Percentiles rank a stretch among this genome's conserved stretches.
These are phyloP conservation scores for Ceratobasidium sp. DNA, from an alignment of 1,284 basidiomycete genomes.

Conservation along the genomic window DNA sequence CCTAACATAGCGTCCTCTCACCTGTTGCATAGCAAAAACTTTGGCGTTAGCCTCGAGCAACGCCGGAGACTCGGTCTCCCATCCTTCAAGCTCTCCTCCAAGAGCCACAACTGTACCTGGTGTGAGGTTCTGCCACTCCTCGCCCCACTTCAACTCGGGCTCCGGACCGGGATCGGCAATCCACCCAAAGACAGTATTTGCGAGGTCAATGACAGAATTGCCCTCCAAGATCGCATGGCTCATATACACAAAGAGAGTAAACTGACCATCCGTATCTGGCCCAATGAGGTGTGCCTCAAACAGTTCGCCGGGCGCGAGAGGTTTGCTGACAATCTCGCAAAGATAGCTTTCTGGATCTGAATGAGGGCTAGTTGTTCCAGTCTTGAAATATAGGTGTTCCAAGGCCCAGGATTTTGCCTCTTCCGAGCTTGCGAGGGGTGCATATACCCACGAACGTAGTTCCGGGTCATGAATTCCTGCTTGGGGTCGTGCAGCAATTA, in stretches of 20 bases:
- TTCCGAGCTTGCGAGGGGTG: neutral
- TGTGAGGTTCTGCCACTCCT: slow-evolving; percentile 11
- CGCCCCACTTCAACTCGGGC: slow-evolving; percentile 5
- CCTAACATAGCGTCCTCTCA: neutral
- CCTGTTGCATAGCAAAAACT: neutral
- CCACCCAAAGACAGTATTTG: neutral
- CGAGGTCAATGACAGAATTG: slow-evolving; percentile 4
- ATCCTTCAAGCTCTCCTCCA: slow-evolving; percentile 8
- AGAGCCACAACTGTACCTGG: slow-evolving; percentile 18
- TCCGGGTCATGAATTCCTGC: slow-evolving; percentile 26
- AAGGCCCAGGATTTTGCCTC: slow-evolving; percentile 14
- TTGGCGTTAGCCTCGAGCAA: neutral
- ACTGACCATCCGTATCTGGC: neutral
- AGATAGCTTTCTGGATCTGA: slow-evolving; percentile 12
- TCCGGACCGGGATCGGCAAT: neutral
- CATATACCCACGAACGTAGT: slow-evolving; percentile 29
- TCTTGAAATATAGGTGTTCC: neutral
- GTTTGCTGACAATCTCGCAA: slow-evolving; percentile 1
- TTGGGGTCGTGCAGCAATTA: neutral
- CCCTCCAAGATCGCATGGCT: slow-evolving; percentile 29
- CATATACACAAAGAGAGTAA: slow-evolving; percentile 16
- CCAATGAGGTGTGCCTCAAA: slow-evolving; percentile 17
- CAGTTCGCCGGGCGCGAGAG: neutral
- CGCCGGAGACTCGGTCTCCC: slow-evolving; percentile 8
- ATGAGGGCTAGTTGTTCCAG: neutral